Conservation (phyloP, 2,329 filamentous ascomycete genomes). For the Xylaria sp. region DNA sequence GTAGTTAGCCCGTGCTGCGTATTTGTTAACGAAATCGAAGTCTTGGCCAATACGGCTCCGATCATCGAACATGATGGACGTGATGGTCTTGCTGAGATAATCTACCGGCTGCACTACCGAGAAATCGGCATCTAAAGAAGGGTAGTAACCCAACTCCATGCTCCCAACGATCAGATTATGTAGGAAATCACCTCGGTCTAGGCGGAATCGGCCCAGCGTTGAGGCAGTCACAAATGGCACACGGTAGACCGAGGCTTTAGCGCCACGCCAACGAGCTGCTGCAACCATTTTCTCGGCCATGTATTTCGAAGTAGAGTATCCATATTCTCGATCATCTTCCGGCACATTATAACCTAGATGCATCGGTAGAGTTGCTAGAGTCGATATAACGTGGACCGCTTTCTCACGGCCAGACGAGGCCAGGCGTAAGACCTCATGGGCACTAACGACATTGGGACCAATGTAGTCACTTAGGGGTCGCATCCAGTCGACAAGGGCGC, state of each 20-base stretch:
- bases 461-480: neutral
- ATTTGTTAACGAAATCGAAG: neutral
- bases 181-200: neutral
- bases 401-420: neutral
- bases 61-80: neutral
- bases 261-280: neutral
- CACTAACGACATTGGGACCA: neutral
- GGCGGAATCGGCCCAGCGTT: neutral
- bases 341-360: neutral
- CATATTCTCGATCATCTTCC: neutral
- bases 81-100: neutral
- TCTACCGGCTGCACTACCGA: neutral
- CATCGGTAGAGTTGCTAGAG: neutral
- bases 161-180: neutral
- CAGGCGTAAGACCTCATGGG: neutral
- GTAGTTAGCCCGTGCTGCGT: neutral
- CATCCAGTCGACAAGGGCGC: conserved; percentile 4
- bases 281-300: neutral
- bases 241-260: neutral
- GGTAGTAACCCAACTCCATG: neutral
- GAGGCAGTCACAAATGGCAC: neutral
- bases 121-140: neutral
- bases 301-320: neutral
- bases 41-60: neutral
- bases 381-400: neutral